Percentiles rank a stretch among this genome's conserved stretches.
Conservation (phyloP, 805 yeast genomes). For the Yueomyces sinensis region DNA sequence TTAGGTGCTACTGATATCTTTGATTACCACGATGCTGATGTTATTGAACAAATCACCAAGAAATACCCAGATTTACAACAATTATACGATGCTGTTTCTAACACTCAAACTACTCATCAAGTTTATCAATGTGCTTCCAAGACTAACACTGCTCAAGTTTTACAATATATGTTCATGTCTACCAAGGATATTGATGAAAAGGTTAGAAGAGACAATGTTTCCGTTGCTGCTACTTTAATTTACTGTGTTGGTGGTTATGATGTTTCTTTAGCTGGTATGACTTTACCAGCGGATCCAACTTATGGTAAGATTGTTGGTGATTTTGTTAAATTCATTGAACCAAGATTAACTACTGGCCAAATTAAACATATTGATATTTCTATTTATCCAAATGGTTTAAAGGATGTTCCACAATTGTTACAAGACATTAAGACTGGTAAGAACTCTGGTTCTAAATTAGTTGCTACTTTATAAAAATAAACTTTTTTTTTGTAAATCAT, state of each 20-base stretch:
- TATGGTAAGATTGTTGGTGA: constrained; percentile 14
- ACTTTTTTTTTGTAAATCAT: neutral
- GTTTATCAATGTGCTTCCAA: constrained; percentile 26
- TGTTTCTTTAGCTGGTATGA: constrained; percentile 9
- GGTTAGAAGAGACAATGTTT: constrained; percentile 25
- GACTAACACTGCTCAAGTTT: constrained; percentile 22
- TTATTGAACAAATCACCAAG: constrained; percentile 29
- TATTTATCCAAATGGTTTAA: constrained; percentile 22
- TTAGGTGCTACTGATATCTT: constrained; percentile 41
- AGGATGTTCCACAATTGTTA: constrained; percentile 14
- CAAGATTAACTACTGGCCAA: constrained; percentile 12
- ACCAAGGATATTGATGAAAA: constrained; percentile 3
- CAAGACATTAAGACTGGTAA: constrained; percentile 18
- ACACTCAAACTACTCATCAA: constrained; percentile 18
- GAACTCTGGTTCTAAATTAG: constrained; percentile 22
- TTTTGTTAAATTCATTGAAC: constrained; percentile 19
- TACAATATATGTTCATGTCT: constrained; percentile 19
- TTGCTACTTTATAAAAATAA: constrained; percentile 6
- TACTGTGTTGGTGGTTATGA: constrained; percentile 28
- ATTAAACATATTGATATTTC: constrained; percentile 12
- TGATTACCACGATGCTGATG: constrained; percentile 37
- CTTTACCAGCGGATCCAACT: neutral
- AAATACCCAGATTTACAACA: constrained; percentile 20
- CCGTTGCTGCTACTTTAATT: constrained; percentile 24
- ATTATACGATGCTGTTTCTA: constrained; percentile 26